Percentiles rank a stretch among this genome's conserved stretches.
Evolutionary conservation across 192 early-diverging fungal species (phyloP).

Genomic region (Entrophospora sp.): DNA sequence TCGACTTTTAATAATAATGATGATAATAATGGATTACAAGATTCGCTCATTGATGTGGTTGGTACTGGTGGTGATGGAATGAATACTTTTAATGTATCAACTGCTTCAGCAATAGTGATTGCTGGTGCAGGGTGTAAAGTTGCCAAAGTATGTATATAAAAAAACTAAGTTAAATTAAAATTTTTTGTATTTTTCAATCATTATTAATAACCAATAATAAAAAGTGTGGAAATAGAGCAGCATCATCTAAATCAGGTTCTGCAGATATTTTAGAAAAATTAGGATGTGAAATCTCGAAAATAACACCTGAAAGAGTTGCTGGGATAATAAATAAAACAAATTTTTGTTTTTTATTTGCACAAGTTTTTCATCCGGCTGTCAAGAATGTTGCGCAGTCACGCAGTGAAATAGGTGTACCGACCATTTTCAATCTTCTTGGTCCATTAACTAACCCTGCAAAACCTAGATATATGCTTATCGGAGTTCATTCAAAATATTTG

Average conservation of each 20-base stretch:
- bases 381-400: constrained; percentile 62
- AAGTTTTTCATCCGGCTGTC: constrained; percentile 88
- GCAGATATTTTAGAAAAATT: constrained; percentile 87
- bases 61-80: constrained; percentile 99
- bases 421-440: constrained; percentile 91
- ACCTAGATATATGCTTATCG: constrained; percentile 77
- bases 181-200: background rate
- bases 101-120: constrained; percentile 82
- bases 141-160: constrained; percentile 64
- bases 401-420: constrained; percentile 83
- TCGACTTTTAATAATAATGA: no score
- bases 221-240: constrained; percentile 87
- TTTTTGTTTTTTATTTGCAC: constrained; percentile 92
- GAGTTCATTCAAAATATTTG: constrained; percentile 74
- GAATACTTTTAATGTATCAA: constrained; percentile 95
- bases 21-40: constrained; percentile 34
- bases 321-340: constrained; percentile 49
- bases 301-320: constrained; percentile 59
- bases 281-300: constrained; percentile 60
- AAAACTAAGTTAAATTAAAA: background rate
- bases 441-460: constrained; percentile 84
- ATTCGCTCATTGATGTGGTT: constrained; percentile 77
- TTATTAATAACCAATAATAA: constrained; percentile 5
- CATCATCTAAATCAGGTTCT: constrained; percentile 85
- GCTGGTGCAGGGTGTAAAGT: constrained; percentile 85